Evolutionary conservation across 73 alveolate species (phyloP), one percentile per base, ranked within the genome.

Genomic region (Tetrahymena thermophila): DNA sequence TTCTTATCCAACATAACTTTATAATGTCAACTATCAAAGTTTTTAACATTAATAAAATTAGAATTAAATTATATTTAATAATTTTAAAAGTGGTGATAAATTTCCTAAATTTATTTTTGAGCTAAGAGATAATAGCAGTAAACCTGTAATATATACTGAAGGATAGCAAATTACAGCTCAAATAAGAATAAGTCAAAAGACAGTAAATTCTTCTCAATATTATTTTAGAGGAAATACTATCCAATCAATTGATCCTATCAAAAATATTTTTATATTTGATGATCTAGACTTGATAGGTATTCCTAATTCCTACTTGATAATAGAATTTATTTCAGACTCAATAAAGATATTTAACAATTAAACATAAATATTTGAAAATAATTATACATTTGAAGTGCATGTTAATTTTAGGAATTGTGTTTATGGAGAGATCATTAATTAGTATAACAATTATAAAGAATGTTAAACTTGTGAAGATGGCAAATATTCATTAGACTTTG

Each of bases 401-500:
- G 58, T 44, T 44, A 44, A 44, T 44, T 44, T 44, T 44, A 44
- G 58, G 23, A 7, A 44, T 44, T 44, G 58, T 44, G 10, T 11
- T 14, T 44, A 44, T 11, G 58, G 58, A 44, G 58, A 44, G 23
- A 44, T 44, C 9, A 44, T 44, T 44, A 44, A 44, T 44, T 44
- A 11, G 17, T 44, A 44, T 44, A 44, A 44, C 9, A 17, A 44
- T 17, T 44, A 14, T 44, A n/a, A n/a, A n/a, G n/a, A n/a, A n/a
- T n/a, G n/a, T n/a, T n/a, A n/a, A n/a, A n/a, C n/a, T n/a, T 95
- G 97, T 94, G 93, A 94, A 56, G 95, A 58, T 16, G 97, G 71
- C 9, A 31, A 31, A 5, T 96, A 94, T 84, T 50, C 94, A 21
- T 50, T 94, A 14, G 50, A 44, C 9, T 44, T 44, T 94, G n/a